Evolutionary conservation across 805 yeast species (phyloP), one percentile per base, ranked within the genome.

Genomic region (Clavispora fructus): DNA sequence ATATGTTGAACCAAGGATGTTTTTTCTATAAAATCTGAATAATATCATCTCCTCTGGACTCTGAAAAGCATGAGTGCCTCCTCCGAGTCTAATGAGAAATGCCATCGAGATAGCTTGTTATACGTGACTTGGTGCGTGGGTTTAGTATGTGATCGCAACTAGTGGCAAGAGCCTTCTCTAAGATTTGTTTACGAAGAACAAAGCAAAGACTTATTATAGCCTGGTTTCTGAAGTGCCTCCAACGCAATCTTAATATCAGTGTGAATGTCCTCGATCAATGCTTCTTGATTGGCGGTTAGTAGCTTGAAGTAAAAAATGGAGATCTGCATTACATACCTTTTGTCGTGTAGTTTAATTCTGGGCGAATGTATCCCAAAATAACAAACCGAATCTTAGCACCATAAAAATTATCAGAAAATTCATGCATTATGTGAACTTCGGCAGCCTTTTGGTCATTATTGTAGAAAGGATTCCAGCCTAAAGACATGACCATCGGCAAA

Each of bases 391-490:
- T 76, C 8, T 62, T 51, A 9, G 96, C 92, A 5, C 99, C 99
- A 58, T 94, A 94, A 62, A 94, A 94, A 51, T 78, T 73, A 10
- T 69, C 58, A 0, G 60, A 52, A 58, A 90, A 94, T 38, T 82
- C 67, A 66, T 89, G 95, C 45, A 94, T 73, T 6, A 94, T 77
- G 64, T 94, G 97, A 19, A 94, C 71, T 58, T 94, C 95, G 4
- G 94, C 95, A 0, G 96, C 83, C 65, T 87, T 88, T 55, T 78
- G 77, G 42, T 79, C 73, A 64, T 94, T 91, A 25, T 82, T 78
- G 68, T 81, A 94, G 62, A 84, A 92, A 33, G 99, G 98, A 61
- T 94, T 94, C 87, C 90, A 88, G 1, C 99, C 99, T 16, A 94
- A 75, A 8, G 96, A 87, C 87, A 92, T 85, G 8, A 94, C 99